Percentiles rank a stretch among this genome's conserved stretches.
Evolutionary conservation across 139 green algal species (phyloP).

Genomic region (Microglena sp.): DNA sequence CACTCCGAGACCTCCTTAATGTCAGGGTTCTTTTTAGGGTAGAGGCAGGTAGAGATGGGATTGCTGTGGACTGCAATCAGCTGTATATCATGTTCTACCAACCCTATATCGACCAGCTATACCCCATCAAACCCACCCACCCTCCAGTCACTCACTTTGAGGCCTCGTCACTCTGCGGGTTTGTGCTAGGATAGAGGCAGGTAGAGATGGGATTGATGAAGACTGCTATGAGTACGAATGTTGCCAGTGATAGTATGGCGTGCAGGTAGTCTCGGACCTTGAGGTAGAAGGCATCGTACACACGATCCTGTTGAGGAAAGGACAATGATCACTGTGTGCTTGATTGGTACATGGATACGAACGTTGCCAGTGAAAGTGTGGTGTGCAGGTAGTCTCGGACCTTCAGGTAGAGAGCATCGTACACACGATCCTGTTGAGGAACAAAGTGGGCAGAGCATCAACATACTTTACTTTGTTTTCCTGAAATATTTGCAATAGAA

Average conservation of each 20-base stretch:
- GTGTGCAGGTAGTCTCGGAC: constrained; percentile 30
- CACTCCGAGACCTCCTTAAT: no score
- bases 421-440: constrained; percentile 26
- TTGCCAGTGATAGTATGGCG: constrained; percentile 5
- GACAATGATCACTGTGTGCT: not conserved
- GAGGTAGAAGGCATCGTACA: constrained; percentile 31
- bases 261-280: constrained; percentile 32
- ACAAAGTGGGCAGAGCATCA: no score
- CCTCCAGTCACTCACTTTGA: no score
- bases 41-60: constrained; percentile 33
- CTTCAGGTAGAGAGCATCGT: constrained; percentile 28
- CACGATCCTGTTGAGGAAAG: no score
- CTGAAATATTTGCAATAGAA: no score
- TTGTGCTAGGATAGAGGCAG: constrained; percentile 25
- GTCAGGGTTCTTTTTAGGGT: constrained; percentile 11
- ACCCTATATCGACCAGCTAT: no score
- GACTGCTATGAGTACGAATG: constrained; percentile 27
- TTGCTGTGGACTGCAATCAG: constrained; percentile 32
- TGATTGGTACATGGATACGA: constrained; percentile 29
- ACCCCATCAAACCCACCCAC: no score
- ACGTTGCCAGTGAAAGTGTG: constrained; percentile 4
- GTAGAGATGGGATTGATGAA: constrained; percentile 33
- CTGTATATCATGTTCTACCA: no score
- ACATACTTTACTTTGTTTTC: no score
- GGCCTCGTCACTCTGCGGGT: no score